Evolutionary conservation across 495 filamentous ascomycete genomes (phyloP).

Genomic region (Cercophora newfieldiana): DNA sequence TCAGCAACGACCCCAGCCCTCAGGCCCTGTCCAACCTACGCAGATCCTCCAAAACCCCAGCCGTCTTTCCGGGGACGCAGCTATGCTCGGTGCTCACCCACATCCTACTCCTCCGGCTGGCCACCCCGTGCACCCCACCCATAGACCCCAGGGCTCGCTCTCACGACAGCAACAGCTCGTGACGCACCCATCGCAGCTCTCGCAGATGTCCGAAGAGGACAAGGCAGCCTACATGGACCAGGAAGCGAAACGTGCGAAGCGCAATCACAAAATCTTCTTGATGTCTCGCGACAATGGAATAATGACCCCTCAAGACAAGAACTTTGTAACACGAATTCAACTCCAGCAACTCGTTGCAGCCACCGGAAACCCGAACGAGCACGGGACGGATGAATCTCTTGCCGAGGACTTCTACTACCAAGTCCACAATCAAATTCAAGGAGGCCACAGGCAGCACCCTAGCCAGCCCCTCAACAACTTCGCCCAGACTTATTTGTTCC

Average conservation of each 20-base stretch:
- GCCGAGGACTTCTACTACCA: conserved; percentile 98
- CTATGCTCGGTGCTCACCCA: conserved; percentile 30
- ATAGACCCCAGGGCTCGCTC: conserved; percentile 42
- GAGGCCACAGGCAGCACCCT: conserved; percentile 80
- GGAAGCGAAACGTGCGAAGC: conserved; percentile 92
- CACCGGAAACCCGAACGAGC: conserved; percentile 79
- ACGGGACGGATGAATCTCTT: conserved; percentile 74
- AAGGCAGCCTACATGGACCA: conserved; percentile 79
- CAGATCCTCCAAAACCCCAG: conserved; percentile 57
- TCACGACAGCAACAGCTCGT: conserved; percentile 45
- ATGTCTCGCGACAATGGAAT: conserved; percentile 92
- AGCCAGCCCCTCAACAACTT: conserved; percentile 92
- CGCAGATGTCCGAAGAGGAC: conserved; percentile 73
- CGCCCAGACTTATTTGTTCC: conserved; percentile 95
- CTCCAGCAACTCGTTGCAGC: conserved; percentile 92
- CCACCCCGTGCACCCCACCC: conserved; percentile 33
- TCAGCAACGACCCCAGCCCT: conserved; percentile 51
- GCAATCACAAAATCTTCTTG: conserved; percentile 96
- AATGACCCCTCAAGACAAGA: conserved; percentile 99
- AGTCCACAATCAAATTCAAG: conserved; percentile 90
- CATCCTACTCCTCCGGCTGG: conserved; percentile 25
- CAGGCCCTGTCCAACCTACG: conserved; percentile 50
- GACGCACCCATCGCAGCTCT: conserved; percentile 73
- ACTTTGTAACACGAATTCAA: conserved; percentile 97
- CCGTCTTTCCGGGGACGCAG: conserved; percentile 41